Evolutionary conservation across 768 basidiomycete genomes (phyloP).

Genomic region (Auriscalpium orientale): DNA sequence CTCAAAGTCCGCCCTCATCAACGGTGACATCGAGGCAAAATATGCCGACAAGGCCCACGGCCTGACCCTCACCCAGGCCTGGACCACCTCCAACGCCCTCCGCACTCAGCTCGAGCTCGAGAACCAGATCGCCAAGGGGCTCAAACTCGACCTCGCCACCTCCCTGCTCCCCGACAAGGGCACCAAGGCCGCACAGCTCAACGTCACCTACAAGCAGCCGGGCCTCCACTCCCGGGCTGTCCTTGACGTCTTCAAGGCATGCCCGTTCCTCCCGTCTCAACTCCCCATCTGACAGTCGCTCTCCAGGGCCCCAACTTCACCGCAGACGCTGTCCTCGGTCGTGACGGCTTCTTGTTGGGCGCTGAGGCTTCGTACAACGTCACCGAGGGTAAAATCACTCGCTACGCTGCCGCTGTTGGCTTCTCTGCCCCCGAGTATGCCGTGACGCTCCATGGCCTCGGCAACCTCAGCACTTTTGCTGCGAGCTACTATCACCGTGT

Average conservation of each 20-base stretch:
- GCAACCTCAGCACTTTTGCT: constrained; percentile 88
- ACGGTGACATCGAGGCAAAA: constrained; percentile 93
- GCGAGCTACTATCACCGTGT: constrained; percentile 99
- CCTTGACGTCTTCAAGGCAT: constrained; percentile 91
- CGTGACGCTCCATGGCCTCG: constrained; percentile 87
- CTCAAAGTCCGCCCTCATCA: constrained; percentile 64
- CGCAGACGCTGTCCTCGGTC: constrained; percentile 89
- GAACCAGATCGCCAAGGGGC: constrained; percentile 93
- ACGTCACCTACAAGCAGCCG: constrained; percentile 90
- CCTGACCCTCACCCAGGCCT: constrained; percentile 87
- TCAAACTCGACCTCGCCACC: constrained; percentile 89
- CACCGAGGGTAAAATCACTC: constrained; percentile 84
- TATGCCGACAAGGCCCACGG: constrained; percentile 89
- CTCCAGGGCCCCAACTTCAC: constrained; percentile 92
- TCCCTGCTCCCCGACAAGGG: constrained; percentile 83
- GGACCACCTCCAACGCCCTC: constrained; percentile 93
- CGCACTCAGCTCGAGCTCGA: constrained; percentile 90
- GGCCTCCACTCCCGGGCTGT: constrained; percentile 86
- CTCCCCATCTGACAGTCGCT: not conserved
- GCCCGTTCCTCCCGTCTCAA: constrained; percentile 12
- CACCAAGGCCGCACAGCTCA: constrained; percentile 76
- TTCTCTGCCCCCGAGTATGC: constrained; percentile 97
- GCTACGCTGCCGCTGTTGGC: constrained; percentile 87
- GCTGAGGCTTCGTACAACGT: constrained; percentile 96
- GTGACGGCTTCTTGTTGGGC: constrained; percentile 96